phyloP scores from a whole-genome alignment of 139 green algal genomes.

The Haematococcus sp. region DNA sequence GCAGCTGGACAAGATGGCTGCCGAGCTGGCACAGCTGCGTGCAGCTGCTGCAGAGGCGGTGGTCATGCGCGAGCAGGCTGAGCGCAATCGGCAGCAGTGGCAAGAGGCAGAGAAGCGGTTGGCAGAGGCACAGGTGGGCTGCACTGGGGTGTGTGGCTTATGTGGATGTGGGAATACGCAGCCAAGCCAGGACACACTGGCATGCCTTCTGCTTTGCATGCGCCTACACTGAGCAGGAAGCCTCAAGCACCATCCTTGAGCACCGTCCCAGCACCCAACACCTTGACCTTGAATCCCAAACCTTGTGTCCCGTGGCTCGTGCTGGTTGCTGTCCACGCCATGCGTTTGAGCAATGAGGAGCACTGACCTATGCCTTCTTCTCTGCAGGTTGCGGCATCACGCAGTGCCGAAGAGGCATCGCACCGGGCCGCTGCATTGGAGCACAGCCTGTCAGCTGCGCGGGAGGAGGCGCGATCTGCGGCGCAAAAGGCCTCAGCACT shows the following conservation, averaged over 20 bases:
- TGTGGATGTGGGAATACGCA: background rate
- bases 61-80: constrained; percentile 38
- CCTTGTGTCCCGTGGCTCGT: no score
- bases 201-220: no score
- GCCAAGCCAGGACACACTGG: no score
- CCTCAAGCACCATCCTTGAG: no score
- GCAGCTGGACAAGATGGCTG: constrained; percentile 35
- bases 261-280: no score
- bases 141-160: background rate
- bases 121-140: constrained; percentile 35
- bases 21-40: constrained; percentile 36
- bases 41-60: constrained; percentile 32
- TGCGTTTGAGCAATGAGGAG: no score
- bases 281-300: no score
- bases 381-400: no score
- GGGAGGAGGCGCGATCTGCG: constrained; percentile 14
- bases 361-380: no score
- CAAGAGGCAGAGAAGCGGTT: constrained; percentile 39
- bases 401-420: background rate
- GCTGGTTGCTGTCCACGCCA: background rate
- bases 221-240: no score
- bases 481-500: constrained; percentile 14
- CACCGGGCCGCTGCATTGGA: constrained; percentile 5
- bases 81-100: constrained; percentile 35
- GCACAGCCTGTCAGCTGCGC: constrained; percentile 5